Conservation (phyloP, 306 rosid species). For the Begonia masoniana region DNA sequence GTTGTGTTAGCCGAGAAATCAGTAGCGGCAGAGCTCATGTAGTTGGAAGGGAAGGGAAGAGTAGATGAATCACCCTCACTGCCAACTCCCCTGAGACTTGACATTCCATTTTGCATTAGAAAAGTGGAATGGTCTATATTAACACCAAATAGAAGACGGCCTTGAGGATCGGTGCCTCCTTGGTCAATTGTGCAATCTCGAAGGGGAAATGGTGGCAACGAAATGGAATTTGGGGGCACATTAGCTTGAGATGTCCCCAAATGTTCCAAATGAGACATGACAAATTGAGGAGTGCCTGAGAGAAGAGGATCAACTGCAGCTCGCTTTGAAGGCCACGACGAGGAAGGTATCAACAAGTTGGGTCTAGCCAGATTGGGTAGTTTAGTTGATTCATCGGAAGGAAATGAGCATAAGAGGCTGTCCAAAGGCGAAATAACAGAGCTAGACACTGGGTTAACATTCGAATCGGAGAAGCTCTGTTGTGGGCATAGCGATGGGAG, state of each 20-base stretch:
- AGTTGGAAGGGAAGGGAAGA: constrained; percentile 57
- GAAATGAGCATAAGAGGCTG: constrained; percentile 21
- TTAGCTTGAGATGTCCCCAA: constrained; percentile 45
- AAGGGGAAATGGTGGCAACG: constrained; percentile 95
- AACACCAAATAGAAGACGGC: constrained; percentile 82
- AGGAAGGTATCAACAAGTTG: constrained; percentile 44
- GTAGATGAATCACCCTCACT: constrained; percentile 34
- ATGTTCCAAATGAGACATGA: constrained; percentile 57
- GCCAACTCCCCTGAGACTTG: constrained; percentile 54
- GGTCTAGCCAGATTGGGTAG: constrained; percentile 48
- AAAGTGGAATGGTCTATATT: constrained; percentile 81
- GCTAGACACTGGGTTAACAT: constrained; percentile 39
- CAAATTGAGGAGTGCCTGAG: constrained; percentile 60
- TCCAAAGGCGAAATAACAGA: constrained; percentile 38
- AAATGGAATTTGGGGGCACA: constrained; percentile 38
- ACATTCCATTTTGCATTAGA: constrained; percentile 67
- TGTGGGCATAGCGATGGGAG: constrained; percentile 52
- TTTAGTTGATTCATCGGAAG: constrained; percentile 66
- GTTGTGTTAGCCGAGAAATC: constrained; percentile 52
- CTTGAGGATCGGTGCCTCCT: constrained; percentile 68
- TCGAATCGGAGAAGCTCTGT: constrained; percentile 55
- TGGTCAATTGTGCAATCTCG: constrained; percentile 81
- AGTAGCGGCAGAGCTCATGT: constrained; percentile 40
- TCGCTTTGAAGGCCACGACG: constrained; percentile 72
- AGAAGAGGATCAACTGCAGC: constrained; percentile 70